Percentiles rank a stretch among this genome's conserved stretches.
Conservation (phyloP, 441 rosid genomes). For the Populus tomentosa region DNA sequence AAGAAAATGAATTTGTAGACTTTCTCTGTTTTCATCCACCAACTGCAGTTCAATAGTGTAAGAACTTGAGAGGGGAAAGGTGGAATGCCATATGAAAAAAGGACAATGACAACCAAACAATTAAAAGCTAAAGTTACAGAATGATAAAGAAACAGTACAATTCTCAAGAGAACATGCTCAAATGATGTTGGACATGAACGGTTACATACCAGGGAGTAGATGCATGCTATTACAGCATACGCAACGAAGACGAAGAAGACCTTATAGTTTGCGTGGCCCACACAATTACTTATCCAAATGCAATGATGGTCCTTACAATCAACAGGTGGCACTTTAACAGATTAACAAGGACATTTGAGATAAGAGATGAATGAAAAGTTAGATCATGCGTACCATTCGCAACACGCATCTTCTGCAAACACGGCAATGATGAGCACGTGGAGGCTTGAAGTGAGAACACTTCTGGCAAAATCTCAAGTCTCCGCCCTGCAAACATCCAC, state of each 20-base stretch:
- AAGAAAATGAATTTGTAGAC: constrained; percentile 2
- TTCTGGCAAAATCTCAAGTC: constrained; percentile 77
- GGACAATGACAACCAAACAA: not conserved
- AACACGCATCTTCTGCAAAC: constrained; percentile 88
- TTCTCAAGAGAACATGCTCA: not conserved
- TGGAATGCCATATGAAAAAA: not conserved
- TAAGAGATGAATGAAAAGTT: constrained; percentile 8
- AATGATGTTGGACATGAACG: not conserved
- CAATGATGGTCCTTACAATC: constrained; percentile 87
- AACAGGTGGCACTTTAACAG: constrained; percentile 33
- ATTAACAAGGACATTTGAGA: constrained; percentile 22
- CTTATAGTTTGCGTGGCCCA: constrained; percentile 91
- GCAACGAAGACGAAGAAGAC: constrained; percentile 75
- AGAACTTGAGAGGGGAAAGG: not conserved
- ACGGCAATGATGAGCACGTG: constrained; percentile 93
- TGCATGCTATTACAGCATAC: constrained; percentile 60
- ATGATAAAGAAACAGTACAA: not conserved
- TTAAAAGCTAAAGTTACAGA: not conserved
- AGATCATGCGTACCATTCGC: constrained; percentile 63
- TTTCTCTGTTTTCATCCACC: not conserved
- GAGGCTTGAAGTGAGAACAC: constrained; percentile 77
- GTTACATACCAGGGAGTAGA: constrained; percentile 75
- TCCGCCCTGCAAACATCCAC: constrained; percentile 63
- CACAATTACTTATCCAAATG: constrained; percentile 94
- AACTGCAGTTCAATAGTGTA: not conserved